Percentiles rank a stretch among this genome's conserved stretches.
These are phyloP conservation scores for Fragosphaeria purpurea DNA, from an alignment of 2,329 filamentous ascomycete species.

Conservation along the genomic window DNA sequence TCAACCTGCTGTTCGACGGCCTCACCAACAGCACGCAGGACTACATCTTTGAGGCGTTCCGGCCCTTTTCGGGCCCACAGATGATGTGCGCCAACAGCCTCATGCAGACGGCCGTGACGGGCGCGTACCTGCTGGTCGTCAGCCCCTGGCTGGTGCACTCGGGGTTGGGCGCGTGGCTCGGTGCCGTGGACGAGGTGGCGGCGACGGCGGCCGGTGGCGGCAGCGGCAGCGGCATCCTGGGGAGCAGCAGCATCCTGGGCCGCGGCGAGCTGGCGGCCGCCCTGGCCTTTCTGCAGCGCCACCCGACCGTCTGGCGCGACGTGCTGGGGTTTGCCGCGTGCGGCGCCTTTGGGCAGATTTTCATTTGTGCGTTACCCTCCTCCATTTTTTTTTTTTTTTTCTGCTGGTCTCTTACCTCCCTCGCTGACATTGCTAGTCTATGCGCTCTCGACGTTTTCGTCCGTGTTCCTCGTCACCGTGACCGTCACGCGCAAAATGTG, in stretches of 20 bases:
- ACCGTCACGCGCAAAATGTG: slow-evolving; percentile 98
- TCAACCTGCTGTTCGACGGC: slow-evolving; percentile 93
- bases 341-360: slow-evolving; percentile 88
- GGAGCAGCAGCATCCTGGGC: slow-evolving; percentile 24
- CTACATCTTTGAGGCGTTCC: slow-evolving; percentile 75
- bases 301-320: slow-evolving; percentile 77
- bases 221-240: slow-evolving; percentile 14
- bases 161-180: slow-evolving; percentile 52
- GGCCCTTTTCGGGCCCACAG: slow-evolving; percentile 79
- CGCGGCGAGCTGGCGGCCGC: slow-evolving; percentile 75
- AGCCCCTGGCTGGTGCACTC: slow-evolving; percentile 71
- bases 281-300: slow-evolving; percentile 64
- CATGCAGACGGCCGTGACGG: slow-evolving; percentile 70
- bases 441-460: slow-evolving; percentile 85
- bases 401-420: neutral
- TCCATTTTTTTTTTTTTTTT: neutral
- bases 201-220: slow-evolving; percentile 24
- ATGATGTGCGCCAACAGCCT: slow-evolving; percentile 99
- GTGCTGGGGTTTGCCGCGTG: slow-evolving; percentile 84
- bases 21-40: slow-evolving; percentile 96
- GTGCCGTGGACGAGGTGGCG: slow-evolving; percentile 57
- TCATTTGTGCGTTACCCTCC: slow-evolving; percentile 69
- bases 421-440: slow-evolving; percentile 48
- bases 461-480: slow-evolving; percentile 84
- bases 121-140: slow-evolving; percentile 61